phyloP scores from a whole-genome alignment of 352 stramenopile species.

The Phytophthora boehmeriae region DNA sequence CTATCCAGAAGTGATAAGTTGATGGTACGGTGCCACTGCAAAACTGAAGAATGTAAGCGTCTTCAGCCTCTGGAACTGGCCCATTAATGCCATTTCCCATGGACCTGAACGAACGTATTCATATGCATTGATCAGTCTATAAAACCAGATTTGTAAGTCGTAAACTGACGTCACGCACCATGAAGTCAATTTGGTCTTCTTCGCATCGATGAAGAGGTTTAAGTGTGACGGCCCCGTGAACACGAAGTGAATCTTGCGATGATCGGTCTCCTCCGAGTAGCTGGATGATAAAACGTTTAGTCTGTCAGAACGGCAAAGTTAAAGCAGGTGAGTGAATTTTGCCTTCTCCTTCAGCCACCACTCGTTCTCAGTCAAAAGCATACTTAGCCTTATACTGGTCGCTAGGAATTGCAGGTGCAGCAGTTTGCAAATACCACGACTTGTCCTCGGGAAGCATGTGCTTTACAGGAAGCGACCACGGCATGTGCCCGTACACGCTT shows the following conservation, averaged over 20 bases:
- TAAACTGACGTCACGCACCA: slow-evolving; percentile 42
- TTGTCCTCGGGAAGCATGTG: slow-evolving; percentile 70
- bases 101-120: slow-evolving; percentile 43
- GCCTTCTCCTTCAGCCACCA: too few relatives aligned
- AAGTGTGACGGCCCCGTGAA: slow-evolving; percentile 73
- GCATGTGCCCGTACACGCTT: slow-evolving; percentile 77
- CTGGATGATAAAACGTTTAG: slow-evolving; percentile 68
- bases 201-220: slow-evolving; percentile 83
- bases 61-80: slow-evolving; percentile 57
- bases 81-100: slow-evolving; percentile 69
- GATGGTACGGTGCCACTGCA: slow-evolving; percentile 57
- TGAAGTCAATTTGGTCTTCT: slow-evolving; percentile 63
- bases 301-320: slow-evolving; percentile 19
- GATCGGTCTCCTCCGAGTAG: slow-evolving; percentile 54
- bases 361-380: slow-evolving; percentile 1
- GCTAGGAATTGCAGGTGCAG: slow-evolving; percentile 30
- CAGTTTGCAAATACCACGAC: slow-evolving; percentile 71
- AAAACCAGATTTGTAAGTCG: background rate
- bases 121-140: slow-evolving; percentile 7
- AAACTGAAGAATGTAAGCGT: slow-evolving; percentile 81
- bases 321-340: slow-evolving; percentile 5
- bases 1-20: slow-evolving; percentile 82
- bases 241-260: slow-evolving; percentile 65
- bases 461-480: slow-evolving; percentile 62
- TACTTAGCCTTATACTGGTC: slow-evolving; percentile 38